Base-by-base conservation (phyloP, 2,329 filamentous ascomycete species). In the Aureobasidium melanogenum region DNA sequence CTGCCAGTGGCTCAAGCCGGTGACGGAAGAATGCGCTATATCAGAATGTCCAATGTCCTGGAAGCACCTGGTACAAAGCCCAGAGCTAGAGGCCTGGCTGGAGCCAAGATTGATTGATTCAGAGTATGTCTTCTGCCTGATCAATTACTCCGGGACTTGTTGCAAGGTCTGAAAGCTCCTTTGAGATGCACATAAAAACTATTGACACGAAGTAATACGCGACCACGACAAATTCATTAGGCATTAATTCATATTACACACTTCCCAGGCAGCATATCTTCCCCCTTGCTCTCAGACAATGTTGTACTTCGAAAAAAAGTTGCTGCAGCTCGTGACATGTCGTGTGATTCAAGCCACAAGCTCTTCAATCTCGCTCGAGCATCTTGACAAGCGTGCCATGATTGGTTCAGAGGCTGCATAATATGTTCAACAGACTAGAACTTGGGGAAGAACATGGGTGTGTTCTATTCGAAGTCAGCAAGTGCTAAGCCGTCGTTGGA, bases 381-480 rank as follows among this genome's bases (percentile, higher is more conserved):
- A n/a, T 38, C 8, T 44, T 6, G 14, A 46, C 24, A 28, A 46
- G 43, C 15, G 26, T 46, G 43, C 24, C 14, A n/a, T 28, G 6
- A 9, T 46, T 8, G 43, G 5, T 44, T 26, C 22, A 12, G 30
- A 32, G 30, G 10, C 19, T 26, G 41, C 12, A 14, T 44, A 10
- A 8, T 44, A 22, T 12, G 39, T 39, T 10, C n/a, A 15, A n/a
- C n/a, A 26, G 7, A 30, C 57, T 24, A 84, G 14, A 87, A 66
- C 72, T 84, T 86, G 0, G 85, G 84, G 63, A 88, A 74, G 69
- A 88, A 81, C 74, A 82, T 82, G 0, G 84, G 84, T 19, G 84
- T 88, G 67, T 84, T 82, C 72, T 77, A 75, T n/a, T 77, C 8
- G 12, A 24, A 7, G 15, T 60, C 22, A 60, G 47, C 47, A 47